Percentiles rank a stretch among this genome's conserved stretches.
phyloP scores from a whole-genome alignment of 768 basidiomycete genomes.

The Xerocomus spinulosus region DNA sequence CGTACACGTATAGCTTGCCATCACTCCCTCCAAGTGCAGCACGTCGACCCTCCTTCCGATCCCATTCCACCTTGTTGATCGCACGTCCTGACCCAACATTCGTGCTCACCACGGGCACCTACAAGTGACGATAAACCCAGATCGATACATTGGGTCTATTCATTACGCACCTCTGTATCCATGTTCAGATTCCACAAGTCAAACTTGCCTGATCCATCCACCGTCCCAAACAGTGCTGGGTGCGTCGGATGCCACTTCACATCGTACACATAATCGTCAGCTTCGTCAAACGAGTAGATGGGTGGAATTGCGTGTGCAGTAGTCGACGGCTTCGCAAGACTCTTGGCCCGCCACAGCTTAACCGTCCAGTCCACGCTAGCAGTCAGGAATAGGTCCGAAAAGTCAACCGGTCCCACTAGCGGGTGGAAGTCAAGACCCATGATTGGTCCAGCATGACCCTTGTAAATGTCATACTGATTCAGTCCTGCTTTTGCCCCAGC shows the following conservation, averaged over 20 bases:
- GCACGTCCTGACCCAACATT: conserved; percentile 74
- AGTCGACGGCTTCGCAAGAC: conserved; percentile 68
- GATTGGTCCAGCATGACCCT: conserved; percentile 88
- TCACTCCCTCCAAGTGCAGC: conserved; percentile 90
- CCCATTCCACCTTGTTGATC: conserved; percentile 96
- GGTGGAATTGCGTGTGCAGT: conserved; percentile 53
- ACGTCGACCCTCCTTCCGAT: conserved; percentile 85
- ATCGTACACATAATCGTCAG: conserved; percentile 98
- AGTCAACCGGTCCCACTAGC: conserved; percentile 84
- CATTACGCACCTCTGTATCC: conserved; percentile 82
- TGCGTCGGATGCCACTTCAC: conserved; percentile 97
- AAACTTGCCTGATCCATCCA: conserved; percentile 93
- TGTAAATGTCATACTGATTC: conserved; percentile 90
- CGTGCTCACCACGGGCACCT: conserved; percentile 93
- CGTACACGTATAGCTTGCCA: conserved; percentile 89
- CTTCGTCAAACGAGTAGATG: conserved; percentile 93
- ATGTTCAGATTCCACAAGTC: conserved; percentile 96
- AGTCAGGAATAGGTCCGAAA: conserved; percentile 92
- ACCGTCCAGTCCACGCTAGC: conserved; percentile 97
- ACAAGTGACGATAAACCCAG: conserved; percentile 5
- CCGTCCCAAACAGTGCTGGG: conserved; percentile 89
- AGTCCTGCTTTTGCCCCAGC: conserved; percentile 96
- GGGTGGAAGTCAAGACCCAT: conserved; percentile 97
- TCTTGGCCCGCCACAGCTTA: conserved; percentile 90
- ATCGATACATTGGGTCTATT: neutral